Conservation (phyloP, 73 alveolate genomes). For the Loxodes magnus region DNA sequence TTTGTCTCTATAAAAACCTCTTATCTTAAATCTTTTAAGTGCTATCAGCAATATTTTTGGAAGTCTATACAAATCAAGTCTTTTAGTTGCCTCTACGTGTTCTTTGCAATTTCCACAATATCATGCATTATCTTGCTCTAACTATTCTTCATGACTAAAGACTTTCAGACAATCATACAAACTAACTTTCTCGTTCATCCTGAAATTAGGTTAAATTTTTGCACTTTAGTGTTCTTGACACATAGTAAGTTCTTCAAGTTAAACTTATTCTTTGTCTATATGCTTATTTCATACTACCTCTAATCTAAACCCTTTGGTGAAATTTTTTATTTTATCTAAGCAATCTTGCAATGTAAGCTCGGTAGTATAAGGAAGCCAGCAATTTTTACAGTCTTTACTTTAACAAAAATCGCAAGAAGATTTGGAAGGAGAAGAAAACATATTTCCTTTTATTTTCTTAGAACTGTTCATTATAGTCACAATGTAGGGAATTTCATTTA, state of each 20-base stretch:
- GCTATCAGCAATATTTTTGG: conserved; percentile 65
- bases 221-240: background rate
- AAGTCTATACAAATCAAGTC: conserved; percentile 65
- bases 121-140: conserved; percentile 67
- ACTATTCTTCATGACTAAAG: conserved; percentile 48
- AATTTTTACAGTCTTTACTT: no score
- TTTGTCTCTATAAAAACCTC: conserved; percentile 47
- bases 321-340: background rate
- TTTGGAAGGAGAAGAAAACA: no score
- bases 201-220: background rate
- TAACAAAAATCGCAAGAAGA: no score
- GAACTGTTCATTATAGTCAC: no score
- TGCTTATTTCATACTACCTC: background rate
- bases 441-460: no score
- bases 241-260: background rate
- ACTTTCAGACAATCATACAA: conserved; percentile 7
- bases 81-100: conserved; percentile 64
- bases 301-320: background rate
- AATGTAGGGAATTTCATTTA: no score
- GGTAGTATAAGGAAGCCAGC: background rate
- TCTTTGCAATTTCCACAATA: conserved; percentile 54
- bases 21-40: conserved; percentile 59
- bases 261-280: background rate
- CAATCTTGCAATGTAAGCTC: background rate
- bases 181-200: background rate